Conservation (phyloP, 2,329 filamentous ascomycete species). For the Xylaria multiplex region DNA sequence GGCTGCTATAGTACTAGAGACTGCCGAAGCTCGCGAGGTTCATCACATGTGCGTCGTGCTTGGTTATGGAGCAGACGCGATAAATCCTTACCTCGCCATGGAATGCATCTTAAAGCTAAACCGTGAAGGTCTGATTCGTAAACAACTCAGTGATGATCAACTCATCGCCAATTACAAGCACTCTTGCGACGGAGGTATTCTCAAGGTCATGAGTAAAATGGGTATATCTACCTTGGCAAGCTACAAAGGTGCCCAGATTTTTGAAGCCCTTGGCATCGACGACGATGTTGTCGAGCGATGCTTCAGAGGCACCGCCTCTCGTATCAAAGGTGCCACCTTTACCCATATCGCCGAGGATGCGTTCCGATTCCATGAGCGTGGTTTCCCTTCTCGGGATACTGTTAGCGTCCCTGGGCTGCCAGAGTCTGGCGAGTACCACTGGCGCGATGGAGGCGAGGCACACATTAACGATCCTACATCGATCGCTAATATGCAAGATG, state of each 20-base stretch:
- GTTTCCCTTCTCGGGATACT: conserved; percentile 84
- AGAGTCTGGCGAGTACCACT: conserved; percentile 97
- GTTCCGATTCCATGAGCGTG: conserved; percentile 93
- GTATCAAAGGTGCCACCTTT: conserved; percentile 94
- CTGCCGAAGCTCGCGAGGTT: conserved; percentile 93
- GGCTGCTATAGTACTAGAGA: conserved; percentile 88
- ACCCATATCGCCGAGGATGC: conserved; percentile 93
- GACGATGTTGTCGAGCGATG: conserved; percentile 92
- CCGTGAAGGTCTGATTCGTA: conserved; percentile 90
- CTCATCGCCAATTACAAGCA: conserved; percentile 97
- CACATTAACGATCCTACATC: conserved; percentile 95
- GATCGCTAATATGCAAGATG: conserved; percentile 97
- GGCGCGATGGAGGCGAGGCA: conserved; percentile 94
- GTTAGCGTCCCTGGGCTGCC: conserved; percentile 80
- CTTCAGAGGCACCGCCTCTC: conserved; percentile 92
- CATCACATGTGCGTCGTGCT: conserved; percentile 99
- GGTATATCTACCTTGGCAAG: conserved; percentile 95
- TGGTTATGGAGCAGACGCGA: conserved; percentile 91
- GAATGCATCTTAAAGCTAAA: conserved; percentile 98
- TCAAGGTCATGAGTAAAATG: conserved; percentile 99
- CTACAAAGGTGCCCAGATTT: conserved; percentile 98
- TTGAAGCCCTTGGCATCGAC: conserved; percentile 93
- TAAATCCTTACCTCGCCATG: conserved; percentile 94
- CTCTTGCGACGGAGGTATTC: conserved; percentile 93
- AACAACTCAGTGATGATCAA: conserved; percentile 82